phyloP scores from a whole-genome alignment of 2,329 filamentous ascomycete species.

The Stromatinia cepivora region DNA sequence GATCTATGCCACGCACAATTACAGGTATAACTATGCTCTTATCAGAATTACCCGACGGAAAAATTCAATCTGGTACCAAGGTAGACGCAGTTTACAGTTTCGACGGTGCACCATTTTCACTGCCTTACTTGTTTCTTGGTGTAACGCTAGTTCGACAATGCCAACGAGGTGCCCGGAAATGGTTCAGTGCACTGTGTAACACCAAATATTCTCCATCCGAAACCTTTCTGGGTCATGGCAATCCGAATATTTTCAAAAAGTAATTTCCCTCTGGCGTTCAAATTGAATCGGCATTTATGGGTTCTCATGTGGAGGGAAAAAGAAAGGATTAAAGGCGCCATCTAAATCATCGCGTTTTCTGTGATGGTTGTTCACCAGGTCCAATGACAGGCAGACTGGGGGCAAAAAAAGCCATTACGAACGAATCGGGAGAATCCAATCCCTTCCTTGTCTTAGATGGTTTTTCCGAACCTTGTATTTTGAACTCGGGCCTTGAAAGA shows the following conservation, averaged over 20 bases:
- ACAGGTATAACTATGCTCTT: slow-evolving; percentile 7
- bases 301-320: neutral
- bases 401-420: slow-evolving; percentile 6
- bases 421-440: slow-evolving; percentile 20
- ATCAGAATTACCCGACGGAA: slow-evolving; percentile 14
- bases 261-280: neutral
- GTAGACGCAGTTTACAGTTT: neutral
- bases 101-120: slow-evolving; percentile 8
- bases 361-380: slow-evolving; percentile 8
- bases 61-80: neutral
- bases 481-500: slow-evolving; percentile 13
- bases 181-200: neutral
- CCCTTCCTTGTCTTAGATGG: slow-evolving; percentile 6
- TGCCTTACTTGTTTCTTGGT: slow-evolving; percentile 16
- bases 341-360: neutral
- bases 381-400: slow-evolving; percentile 14
- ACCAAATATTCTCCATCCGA: slow-evolving; percentile 6
- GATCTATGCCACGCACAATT: neutral
- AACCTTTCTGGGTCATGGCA: slow-evolving; percentile 10
- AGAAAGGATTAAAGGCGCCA: slow-evolving; percentile 3
- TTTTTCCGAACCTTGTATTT: slow-evolving; percentile 12
- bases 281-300: slow-evolving; percentile 7
- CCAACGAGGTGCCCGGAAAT: slow-evolving; percentile 17
- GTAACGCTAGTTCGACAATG: slow-evolving; percentile 15
- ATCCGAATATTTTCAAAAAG: neutral